These are phyloP conservation scores for Coelastrella sp. DNA, from an alignment of 139 green algal genomes.

Conservation along the genomic window DNA sequence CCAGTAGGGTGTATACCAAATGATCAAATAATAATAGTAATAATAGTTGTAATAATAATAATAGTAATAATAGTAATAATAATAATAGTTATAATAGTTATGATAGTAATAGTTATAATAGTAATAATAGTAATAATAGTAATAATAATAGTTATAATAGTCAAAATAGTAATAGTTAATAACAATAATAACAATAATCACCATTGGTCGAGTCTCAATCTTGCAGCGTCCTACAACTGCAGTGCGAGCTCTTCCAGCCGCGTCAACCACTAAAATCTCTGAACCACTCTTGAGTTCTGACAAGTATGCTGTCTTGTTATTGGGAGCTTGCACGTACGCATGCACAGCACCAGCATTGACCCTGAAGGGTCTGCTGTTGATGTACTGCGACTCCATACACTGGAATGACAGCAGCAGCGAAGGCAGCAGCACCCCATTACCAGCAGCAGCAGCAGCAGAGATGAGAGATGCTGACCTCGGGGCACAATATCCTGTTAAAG, in stretches of 20 bases:
- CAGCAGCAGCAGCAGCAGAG: neutral
- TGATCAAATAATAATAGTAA: too few relatives aligned
- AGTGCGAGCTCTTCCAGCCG: conserved; percentile 56
- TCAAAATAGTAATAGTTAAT: neutral
- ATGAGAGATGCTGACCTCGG: neutral
- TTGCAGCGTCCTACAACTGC: conserved; percentile 82
- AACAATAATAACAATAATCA: conserved; percentile 47
- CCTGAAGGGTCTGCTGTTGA: conserved; percentile 87
- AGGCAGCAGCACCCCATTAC: neutral
- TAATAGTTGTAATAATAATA: too few relatives aligned
- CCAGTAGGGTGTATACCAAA: too few relatives aligned
- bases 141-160: too few relatives aligned
- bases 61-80: too few relatives aligned
- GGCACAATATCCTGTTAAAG: neutral
- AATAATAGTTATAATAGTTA: too few relatives aligned
- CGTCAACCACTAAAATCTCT: conserved; percentile 79
- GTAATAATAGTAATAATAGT: too few relatives aligned
- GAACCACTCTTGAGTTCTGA: conserved; percentile 68
- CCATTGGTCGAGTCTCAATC: conserved; percentile 81
- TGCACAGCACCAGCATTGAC: conserved; percentile 95
- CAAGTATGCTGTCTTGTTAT: conserved; percentile 86
- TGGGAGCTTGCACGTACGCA: conserved; percentile 74
- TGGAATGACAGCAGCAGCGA: conserved; percentile 24
- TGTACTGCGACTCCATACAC: conserved; percentile 83
- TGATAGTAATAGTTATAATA: too few relatives aligned